These are phyloP conservation scores for Chrysopogon serrulatus DNA, from an alignment of 176 grass and related monocot genomes.

Conservation along the genomic window DNA sequence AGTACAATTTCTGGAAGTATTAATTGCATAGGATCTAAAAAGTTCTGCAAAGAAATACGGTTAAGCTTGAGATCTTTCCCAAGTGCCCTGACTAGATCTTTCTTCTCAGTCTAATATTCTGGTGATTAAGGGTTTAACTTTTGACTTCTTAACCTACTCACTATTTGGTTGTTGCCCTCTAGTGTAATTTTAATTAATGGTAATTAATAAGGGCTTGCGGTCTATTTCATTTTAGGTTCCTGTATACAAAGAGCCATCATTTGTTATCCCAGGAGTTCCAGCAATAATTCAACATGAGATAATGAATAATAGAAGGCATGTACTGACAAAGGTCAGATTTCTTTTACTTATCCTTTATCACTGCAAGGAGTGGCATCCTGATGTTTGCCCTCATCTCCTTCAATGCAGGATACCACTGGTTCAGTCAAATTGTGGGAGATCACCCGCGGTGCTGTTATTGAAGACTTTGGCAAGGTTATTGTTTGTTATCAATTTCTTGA, in stretches of 20 bases:
- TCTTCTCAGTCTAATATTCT: neutral
- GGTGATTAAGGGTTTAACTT: neutral
- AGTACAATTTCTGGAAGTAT: neutral
- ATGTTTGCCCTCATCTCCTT: neutral
- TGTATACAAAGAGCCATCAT: constrained; percentile 85
- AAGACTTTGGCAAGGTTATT: constrained; percentile 94
- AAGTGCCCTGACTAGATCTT: neutral
- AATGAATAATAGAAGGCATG: constrained; percentile 96
- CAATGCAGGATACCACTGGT: constrained; percentile 74
- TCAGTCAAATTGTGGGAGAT: constrained; percentile 97
- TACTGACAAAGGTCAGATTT: constrained; percentile 82
- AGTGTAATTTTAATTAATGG: neutral
- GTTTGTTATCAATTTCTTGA: constrained; percentile 1
- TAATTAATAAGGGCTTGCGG: neutral
- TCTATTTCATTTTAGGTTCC: constrained; percentile 44
- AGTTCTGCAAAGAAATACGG: neutral
- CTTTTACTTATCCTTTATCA: neutral
- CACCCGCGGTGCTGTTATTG: constrained; percentile 76
- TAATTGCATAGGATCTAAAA: neutral
- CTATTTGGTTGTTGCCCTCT: neutral
- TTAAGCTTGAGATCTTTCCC: constrained; percentile 7
- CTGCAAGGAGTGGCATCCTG: neutral
- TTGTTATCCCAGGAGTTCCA: constrained; percentile 66
- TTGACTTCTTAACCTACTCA: neutral
- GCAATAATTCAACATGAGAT: constrained; percentile 93